Evolutionary conservation across 1,284 basidiomycete species (phyloP), one percentile per base, ranked within the genome.

Genomic region (Melampsora americana): DNA sequence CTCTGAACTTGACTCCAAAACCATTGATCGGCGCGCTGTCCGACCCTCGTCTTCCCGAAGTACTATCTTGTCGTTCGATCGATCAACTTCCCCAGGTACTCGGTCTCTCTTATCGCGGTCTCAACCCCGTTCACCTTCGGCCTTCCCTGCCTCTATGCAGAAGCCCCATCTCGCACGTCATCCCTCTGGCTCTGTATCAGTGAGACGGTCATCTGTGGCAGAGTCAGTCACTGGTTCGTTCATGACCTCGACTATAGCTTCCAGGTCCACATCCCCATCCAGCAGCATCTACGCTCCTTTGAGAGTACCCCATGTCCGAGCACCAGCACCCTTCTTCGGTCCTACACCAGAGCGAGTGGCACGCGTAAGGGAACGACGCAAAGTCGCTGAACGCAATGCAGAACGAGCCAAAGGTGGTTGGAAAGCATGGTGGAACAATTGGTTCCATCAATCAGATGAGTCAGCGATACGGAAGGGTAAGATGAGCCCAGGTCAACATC

Each of bases 351-450:
- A 68, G 59, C 48, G 72, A 46, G 66, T 75, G 5, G 66, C 72
- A 35, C 48, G 42, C 44, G 72, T 75, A 9, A 67, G 72, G 30
- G 72, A 67, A 60, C 65, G 56, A 9, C 53, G 65, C 3, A 64
- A 75, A 68, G 72, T 68, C 30, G 65, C 65, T n/a, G 62, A 75
- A 48, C 32, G 66, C 42, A 65, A 75, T 67, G 66, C 65, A 16
- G 56, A 75, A 23, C 50, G 56, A 67, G 72, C 72, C 14, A 60
- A 68, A 48, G 72, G 72, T 39, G 72, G 72, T 5, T 75, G 72
- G 72, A 75, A 68, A 30, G 72, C 65, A 30, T 75, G 72, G 72
- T 75, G 72, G 72, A 67, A 67, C 30, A 61, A 68, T 48, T 75
- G 72, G 72, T 73, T 65, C 28, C 56, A 73, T 66, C 64, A 73